A percentile compares a stretch with the other conserved stretches of the same genome.
Conservation (phyloP, 23 red algal species). For the Gracilariopsis chorda region DNA sequence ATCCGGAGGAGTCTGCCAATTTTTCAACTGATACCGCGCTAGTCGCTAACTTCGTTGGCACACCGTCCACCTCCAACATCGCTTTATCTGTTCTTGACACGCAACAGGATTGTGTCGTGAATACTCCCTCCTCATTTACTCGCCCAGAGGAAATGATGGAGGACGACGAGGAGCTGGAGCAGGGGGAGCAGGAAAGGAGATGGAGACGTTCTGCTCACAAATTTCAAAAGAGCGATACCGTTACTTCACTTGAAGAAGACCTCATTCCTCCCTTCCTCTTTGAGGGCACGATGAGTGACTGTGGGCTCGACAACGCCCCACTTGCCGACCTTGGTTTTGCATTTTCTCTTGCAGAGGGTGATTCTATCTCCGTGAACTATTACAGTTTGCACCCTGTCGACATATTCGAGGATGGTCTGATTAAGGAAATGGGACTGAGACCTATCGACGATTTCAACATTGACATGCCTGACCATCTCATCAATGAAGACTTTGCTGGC, state of each 20-base stretch:
- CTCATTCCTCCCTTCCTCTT: conserved; percentile 37
- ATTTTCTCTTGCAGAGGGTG: not conserved
- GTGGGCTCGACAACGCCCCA: conserved; percentile 3
- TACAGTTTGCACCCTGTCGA: not conserved
- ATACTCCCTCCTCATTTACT: not conserved
- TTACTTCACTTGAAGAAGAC: not conserved
- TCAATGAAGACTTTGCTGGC: not conserved
- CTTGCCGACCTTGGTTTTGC: conserved; percentile 26
- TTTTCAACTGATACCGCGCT: not conserved
- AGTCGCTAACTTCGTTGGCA: not conserved
- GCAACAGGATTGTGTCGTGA: not conserved
- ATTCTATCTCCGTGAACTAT: not conserved
- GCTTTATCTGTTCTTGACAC: not conserved
- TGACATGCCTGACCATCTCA: not conserved
- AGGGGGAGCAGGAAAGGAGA: too few relatives aligned
- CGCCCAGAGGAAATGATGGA: not conserved
- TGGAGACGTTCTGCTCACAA: conserved; percentile 31
- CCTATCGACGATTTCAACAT: not conserved
- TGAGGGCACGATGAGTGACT: not conserved
- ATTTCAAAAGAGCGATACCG: conserved; percentile 17
- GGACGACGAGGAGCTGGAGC: not conserved
- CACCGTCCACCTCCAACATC: not conserved
- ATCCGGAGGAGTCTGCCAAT: not conserved
- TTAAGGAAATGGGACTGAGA: not conserved
- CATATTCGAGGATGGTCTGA: not conserved